These are phyloP conservation scores for Aspergillus tubingensis DNA, from an alignment of 2,329 filamentous ascomycete genomes.

Conservation along the genomic window DNA sequence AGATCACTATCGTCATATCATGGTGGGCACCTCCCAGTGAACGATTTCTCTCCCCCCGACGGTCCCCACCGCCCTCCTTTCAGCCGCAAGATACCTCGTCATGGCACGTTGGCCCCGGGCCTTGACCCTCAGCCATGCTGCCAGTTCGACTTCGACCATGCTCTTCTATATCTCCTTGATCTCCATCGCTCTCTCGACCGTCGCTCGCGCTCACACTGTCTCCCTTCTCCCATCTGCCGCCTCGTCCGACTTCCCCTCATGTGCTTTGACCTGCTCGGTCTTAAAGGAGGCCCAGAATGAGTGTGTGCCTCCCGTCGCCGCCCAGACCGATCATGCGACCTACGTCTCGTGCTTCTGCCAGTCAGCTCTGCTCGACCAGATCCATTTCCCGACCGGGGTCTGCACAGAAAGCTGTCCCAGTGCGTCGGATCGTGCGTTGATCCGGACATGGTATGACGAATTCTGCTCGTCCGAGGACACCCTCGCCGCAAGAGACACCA, in stretches of 20 bases:
- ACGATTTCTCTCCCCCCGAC: slow-evolving; percentile 12
- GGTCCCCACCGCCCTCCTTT: slow-evolving; percentile 18
- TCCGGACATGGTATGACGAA: slow-evolving; percentile 70
- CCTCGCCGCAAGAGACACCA: slow-evolving; percentile 33
- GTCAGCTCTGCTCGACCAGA: slow-evolving; percentile 59
- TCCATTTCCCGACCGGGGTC: slow-evolving; percentile 60
- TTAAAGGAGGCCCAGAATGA: slow-evolving; percentile 71
- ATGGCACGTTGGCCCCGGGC: slow-evolving; percentile 16
- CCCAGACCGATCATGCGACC: slow-evolving; percentile 51
- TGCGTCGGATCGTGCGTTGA: slow-evolving; percentile 54
- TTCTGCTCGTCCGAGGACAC: slow-evolving; percentile 60
- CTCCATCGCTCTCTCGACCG: slow-evolving; percentile 21
- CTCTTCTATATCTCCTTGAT: slow-evolving; percentile 17
- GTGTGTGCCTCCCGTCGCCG: slow-evolving; percentile 64
- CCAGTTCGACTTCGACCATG: slow-evolving; percentile 2
- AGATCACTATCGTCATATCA: slow-evolving; percentile 10
- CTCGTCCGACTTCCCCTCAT: slow-evolving; percentile 59
- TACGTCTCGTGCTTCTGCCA: slow-evolving; percentile 76
- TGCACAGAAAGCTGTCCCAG: slow-evolving; percentile 63
- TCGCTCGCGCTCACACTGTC: slow-evolving; percentile 25
- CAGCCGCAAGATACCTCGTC: slow-evolving; percentile 14
- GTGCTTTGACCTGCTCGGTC: slow-evolving; percentile 59
- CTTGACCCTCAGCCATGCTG: slow-evolving; percentile 11
- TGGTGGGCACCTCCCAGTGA: slow-evolving; percentile 18
- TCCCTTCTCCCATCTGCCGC: slow-evolving; percentile 39